phyloP scores from a whole-genome alignment of 345 rosid genomes.

The Mercurialis annua region DNA sequence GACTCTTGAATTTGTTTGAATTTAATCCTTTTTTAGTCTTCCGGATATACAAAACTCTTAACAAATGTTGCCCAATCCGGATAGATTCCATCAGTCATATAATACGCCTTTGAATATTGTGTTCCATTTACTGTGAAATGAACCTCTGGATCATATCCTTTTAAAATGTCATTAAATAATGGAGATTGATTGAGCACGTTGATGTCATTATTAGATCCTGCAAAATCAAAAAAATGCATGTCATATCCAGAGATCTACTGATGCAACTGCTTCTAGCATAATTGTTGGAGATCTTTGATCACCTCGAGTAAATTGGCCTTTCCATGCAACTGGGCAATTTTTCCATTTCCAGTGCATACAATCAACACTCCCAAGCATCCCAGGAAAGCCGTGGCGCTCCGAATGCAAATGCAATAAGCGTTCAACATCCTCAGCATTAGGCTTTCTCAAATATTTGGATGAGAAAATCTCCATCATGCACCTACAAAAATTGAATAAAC shows the following conservation, averaged over 20 bases:
- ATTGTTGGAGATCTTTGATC: not conserved
- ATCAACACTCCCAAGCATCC: too few relatives aligned
- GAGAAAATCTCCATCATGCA: not conserved
- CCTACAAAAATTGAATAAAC: too few relatives aligned
- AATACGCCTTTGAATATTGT: too few relatives aligned
- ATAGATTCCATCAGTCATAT: too few relatives aligned
- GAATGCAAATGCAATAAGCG: too few relatives aligned
- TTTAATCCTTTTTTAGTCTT: not conserved
- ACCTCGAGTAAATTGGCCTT: too few relatives aligned
- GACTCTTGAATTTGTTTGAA: too few relatives aligned
- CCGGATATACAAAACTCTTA: not conserved
- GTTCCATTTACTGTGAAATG: not conserved
- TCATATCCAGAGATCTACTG: slow-evolving; percentile 2
- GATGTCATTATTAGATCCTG: slow-evolving; percentile 3
- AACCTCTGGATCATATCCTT: not conserved
- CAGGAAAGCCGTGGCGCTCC: too few relatives aligned
- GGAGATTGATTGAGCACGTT: slow-evolving; percentile 1
- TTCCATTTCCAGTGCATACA: too few relatives aligned
- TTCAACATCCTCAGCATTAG: not conserved
- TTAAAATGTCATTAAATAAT: not conserved
- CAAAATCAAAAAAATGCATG: slow-evolving; percentile 13
- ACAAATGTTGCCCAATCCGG: not conserved
- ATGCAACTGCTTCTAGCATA: slow-evolving; percentile 8
- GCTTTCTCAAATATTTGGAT: too few relatives aligned
- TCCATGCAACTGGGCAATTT: too few relatives aligned